phyloP scores from a whole-genome alignment of 2,329 filamentous ascomycete genomes.

The Huntiella decipiens region DNA sequence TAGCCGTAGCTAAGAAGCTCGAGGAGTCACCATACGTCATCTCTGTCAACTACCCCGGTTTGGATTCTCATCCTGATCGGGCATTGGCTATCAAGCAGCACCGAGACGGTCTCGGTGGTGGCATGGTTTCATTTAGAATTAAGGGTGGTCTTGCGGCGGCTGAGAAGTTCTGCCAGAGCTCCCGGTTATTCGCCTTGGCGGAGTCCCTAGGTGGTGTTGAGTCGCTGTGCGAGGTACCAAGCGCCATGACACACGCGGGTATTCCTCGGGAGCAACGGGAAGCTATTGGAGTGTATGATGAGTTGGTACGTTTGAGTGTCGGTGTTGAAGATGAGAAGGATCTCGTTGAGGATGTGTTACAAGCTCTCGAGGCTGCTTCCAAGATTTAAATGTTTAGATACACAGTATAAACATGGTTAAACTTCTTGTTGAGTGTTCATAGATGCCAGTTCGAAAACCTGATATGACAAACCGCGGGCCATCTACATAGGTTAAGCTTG shows the following conservation, averaged over 20 bases:
- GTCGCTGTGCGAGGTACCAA: constrained; percentile 76
- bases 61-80: constrained; percentile 72
- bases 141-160: constrained; percentile 70
- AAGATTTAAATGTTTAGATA: too few species aligned
- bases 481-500: too few species aligned
- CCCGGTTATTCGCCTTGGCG: constrained; percentile 78
- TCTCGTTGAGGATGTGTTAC: constrained; percentile 60
- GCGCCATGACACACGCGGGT: constrained; percentile 91
- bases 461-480: too few species aligned
- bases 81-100: constrained; percentile 78
- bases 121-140: constrained; percentile 95
- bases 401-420: too few species aligned
- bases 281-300: constrained; percentile 83
- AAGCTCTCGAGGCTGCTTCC: constrained; percentile 57
- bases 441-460: too few species aligned
- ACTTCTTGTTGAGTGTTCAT: too few species aligned
- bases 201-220: constrained; percentile 88
- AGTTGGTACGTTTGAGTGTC: constrained; percentile 82
- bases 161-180: constrained; percentile 78
- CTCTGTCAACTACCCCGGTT: constrained; percentile 85
- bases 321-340: constrained; percentile 84
- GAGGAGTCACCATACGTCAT: constrained; percentile 66
- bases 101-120: constrained; percentile 81
- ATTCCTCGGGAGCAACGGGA: constrained; percentile 84
- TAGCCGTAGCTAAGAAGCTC: constrained; percentile 55